These are phyloP conservation scores for Periglandula ipomoeae DNA, from an alignment of 2,329 filamentous ascomycete genomes.

Conservation along the genomic window DNA sequence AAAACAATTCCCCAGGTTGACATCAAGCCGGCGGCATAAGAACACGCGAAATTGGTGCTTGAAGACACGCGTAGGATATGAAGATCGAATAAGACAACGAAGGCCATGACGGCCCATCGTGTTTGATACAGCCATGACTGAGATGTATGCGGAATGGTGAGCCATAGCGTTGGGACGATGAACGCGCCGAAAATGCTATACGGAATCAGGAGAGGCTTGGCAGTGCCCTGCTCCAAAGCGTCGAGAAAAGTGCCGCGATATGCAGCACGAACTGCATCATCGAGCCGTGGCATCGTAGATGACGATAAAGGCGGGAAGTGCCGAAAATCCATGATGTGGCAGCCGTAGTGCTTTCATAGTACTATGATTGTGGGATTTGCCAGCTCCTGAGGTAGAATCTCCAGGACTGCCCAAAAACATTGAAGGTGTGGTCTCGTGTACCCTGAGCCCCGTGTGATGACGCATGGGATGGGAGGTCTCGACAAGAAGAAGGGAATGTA, in stretches of 20 bases:
- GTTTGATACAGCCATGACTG: slow-evolving; percentile 41
- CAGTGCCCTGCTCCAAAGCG: slow-evolving; percentile 27
- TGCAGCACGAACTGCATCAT: slow-evolving; percentile 17
- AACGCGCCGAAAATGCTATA: slow-evolving; percentile 38
- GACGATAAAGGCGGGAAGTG: background rate
- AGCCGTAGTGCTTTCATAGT: background rate
- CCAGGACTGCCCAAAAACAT: no score
- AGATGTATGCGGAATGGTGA: slow-evolving; percentile 44
- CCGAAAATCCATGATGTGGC: background rate
- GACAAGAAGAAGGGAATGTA: no score
- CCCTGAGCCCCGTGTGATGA: no score
- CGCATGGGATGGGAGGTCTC: no score
- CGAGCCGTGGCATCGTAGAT: slow-evolving; percentile 11
- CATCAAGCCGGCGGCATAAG: slow-evolving; percentile 42
- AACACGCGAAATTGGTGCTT: slow-evolving; percentile 41
- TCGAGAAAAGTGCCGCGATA: slow-evolving; percentile 29
- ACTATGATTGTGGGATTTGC: no score
- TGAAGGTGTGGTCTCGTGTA: no score
- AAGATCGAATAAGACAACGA: slow-evolving; percentile 33
- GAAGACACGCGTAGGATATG: slow-evolving; percentile 32
- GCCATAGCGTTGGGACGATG: slow-evolving; percentile 43
- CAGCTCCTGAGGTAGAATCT: no score
- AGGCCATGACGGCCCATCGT: slow-evolving; percentile 38
- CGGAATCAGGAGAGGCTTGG: slow-evolving; percentile 42
- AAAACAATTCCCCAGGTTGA: slow-evolving; percentile 42